A percentile compares a stretch with the other conserved stretches of the same genome.
These are phyloP conservation scores for Falciphora oryzae DNA, from an alignment of 2,329 filamentous ascomycete species.

Conservation along the genomic window DNA sequence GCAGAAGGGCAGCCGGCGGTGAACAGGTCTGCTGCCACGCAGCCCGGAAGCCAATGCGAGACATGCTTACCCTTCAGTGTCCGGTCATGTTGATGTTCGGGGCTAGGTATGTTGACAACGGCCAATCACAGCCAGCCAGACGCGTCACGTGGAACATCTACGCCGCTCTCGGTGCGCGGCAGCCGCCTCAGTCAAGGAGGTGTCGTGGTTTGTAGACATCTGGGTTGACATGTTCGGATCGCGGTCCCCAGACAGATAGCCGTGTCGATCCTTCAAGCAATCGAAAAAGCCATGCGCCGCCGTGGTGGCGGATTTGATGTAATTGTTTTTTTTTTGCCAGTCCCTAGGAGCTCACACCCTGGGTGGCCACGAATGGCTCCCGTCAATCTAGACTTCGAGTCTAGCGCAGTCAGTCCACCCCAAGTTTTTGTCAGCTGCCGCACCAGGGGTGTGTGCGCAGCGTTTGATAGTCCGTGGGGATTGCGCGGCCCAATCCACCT, in stretches of 20 bases:
- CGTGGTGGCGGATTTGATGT: background rate
- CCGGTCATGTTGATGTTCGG: too few species aligned
- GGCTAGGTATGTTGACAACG: background rate
- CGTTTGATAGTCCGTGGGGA: slow-evolving; percentile 1
- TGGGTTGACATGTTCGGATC: too few species aligned
- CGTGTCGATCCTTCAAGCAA: background rate
- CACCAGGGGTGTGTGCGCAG: background rate
- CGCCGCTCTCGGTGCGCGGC: too few species aligned
- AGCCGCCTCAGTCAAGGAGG: too few species aligned
- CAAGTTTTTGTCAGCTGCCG: background rate
- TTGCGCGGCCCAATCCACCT: background rate
- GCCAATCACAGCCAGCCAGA: background rate
- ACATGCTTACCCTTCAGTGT: background rate
- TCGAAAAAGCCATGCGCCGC: background rate
- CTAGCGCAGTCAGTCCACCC: background rate
- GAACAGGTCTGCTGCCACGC: background rate
- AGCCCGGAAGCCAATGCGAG: background rate
- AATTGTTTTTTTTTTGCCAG: background rate
- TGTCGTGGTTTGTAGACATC: too few species aligned
- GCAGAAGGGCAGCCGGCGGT: background rate
- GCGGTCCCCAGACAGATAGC: background rate
- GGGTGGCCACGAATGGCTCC: background rate
- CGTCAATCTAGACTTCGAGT: too few species aligned
- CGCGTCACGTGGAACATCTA: background rate
- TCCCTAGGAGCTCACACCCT: background rate